phyloP scores from a whole-genome alignment of 2,329 filamentous ascomycete species.

The Coniochaeta pulveracea region DNA sequence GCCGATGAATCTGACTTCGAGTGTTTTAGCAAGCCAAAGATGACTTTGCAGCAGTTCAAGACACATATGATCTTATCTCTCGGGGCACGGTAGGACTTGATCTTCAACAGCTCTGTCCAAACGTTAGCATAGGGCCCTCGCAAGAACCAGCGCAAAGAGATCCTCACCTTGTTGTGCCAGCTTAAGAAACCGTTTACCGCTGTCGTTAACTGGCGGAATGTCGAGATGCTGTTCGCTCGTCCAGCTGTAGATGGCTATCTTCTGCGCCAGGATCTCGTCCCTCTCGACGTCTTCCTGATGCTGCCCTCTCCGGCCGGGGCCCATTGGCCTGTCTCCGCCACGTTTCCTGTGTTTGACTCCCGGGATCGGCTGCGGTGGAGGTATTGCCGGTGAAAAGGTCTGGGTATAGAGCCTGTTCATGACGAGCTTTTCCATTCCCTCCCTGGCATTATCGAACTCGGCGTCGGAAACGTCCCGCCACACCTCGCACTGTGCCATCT shows the following conservation, averaged over 20 bases:
- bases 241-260: slow-evolving; percentile 96
- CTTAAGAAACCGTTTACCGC: slow-evolving; percentile 76
- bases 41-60: slow-evolving; percentile 97
- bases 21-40: slow-evolving; percentile 88
- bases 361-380: slow-evolving; percentile 63
- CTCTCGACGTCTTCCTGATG: slow-evolving; percentile 97
- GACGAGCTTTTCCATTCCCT: slow-evolving; percentile 98
- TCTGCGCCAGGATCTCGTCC: slow-evolving; percentile 91
- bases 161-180: slow-evolving; percentile 72
- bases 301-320: slow-evolving; percentile 80
- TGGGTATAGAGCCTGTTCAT: slow-evolving; percentile 96
- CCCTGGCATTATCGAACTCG: slow-evolving; percentile 94
- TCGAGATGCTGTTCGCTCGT: slow-evolving; percentile 87
- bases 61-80: slow-evolving; percentile 98
- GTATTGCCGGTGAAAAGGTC: slow-evolving; percentile 91
- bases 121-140: slow-evolving; percentile 11
- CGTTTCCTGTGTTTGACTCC: slow-evolving; percentile 57
- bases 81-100: slow-evolving; percentile 93
- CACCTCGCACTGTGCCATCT: slow-evolving; percentile 95
- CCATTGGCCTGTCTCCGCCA: slow-evolving; percentile 56
- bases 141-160: not conserved
- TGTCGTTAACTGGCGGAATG: slow-evolving; percentile 74
- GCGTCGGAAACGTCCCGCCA: slow-evolving; percentile 93
- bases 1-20: slow-evolving; percentile 89
- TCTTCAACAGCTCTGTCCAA: slow-evolving; percentile 74